These are phyloP conservation scores for Primulina tabacum DNA, from an alignment of 257 asterid species.

Conservation along the genomic window DNA sequence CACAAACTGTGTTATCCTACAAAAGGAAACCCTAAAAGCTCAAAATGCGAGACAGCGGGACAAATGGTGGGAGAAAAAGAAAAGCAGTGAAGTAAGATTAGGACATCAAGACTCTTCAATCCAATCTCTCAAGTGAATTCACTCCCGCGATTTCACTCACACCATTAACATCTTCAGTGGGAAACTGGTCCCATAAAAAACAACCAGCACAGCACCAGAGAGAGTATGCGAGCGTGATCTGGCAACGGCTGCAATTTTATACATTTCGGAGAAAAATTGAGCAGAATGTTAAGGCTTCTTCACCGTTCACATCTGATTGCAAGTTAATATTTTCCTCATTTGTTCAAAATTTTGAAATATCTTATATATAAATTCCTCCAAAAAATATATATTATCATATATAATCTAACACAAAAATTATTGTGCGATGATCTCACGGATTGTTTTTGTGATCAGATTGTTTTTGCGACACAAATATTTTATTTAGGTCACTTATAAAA, in stretches of 20 bases:
- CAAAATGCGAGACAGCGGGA: conserved; percentile 57
- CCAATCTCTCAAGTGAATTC: conserved; percentile 14
- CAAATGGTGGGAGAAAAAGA: conserved; percentile 38
- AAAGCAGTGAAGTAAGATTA: conserved; percentile 26
- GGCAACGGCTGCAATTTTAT: not conserved
- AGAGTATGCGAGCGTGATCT: conserved; percentile 21
- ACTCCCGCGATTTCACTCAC: conserved; percentile 20
- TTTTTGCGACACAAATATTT: too few species aligned
- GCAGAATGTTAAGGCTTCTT: conserved; percentile 21
- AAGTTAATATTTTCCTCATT: too few species aligned
- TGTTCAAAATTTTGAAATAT: too few species aligned
- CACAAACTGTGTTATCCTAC: conserved; percentile 27
- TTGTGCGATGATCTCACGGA: too few species aligned
- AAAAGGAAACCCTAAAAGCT: conserved; percentile 35
- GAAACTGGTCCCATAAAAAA: conserved; percentile 50
- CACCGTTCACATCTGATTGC: not conserved
- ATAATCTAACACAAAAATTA: too few species aligned
- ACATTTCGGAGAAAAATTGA: not conserved
- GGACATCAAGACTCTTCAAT: conserved; percentile 25
- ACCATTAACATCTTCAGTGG: conserved; percentile 51
- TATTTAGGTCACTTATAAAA: too few species aligned
- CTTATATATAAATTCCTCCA: too few species aligned
- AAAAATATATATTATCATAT: too few species aligned
- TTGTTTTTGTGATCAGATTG: too few species aligned
- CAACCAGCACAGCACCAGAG: conserved; percentile 44